These are phyloP conservation scores for Endocladia muricata DNA, from an alignment of 31 red algal genomes.

Conservation along the genomic window DNA sequence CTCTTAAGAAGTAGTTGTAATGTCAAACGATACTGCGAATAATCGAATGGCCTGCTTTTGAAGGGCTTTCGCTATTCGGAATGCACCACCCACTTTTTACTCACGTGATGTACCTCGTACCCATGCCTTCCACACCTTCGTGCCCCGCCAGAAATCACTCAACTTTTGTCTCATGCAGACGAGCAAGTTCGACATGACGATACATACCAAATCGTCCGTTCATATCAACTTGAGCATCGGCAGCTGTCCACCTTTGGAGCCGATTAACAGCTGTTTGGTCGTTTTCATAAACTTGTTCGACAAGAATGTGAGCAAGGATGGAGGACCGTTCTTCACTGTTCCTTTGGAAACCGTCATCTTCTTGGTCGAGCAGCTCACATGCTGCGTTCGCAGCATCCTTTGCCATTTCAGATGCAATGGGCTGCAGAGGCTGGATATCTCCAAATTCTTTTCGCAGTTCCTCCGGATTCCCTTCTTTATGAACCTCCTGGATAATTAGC, in stretches of 20 bases:
- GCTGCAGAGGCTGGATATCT: not conserved
- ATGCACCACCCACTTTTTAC: no score
- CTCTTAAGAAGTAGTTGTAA: no score
- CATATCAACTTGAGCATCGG: conserved; percentile 53
- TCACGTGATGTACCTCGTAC: no score
- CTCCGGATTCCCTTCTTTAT: not conserved
- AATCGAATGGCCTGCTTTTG: no score
- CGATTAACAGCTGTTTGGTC: conserved; percentile 58
- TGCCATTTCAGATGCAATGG: conserved; percentile 7
- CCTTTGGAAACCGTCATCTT: conserved; percentile 5
- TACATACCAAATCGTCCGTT: conserved; percentile 71
- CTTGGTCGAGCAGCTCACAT: conserved; percentile 29
- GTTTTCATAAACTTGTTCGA: conserved; percentile 23
- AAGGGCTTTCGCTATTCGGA: no score
- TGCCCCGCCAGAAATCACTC: no score
- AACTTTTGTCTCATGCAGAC: conserved; percentile 36
- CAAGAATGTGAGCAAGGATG: conserved; percentile 56
- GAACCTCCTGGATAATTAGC: conserved; percentile 61
- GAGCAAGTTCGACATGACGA: conserved; percentile 63
- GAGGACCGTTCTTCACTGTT: not conserved
- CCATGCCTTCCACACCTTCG: no score
- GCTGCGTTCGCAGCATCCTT: conserved; percentile 13
- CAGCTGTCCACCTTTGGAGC: conserved; percentile 60
- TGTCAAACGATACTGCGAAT: no score
- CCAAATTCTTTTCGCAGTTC: not conserved